Percentiles rank a stretch among this genome's conserved stretches.
phyloP scores from a whole-genome alignment of 371 early-diverging fungal species.

The Syncephalastrum racemosum region DNA sequence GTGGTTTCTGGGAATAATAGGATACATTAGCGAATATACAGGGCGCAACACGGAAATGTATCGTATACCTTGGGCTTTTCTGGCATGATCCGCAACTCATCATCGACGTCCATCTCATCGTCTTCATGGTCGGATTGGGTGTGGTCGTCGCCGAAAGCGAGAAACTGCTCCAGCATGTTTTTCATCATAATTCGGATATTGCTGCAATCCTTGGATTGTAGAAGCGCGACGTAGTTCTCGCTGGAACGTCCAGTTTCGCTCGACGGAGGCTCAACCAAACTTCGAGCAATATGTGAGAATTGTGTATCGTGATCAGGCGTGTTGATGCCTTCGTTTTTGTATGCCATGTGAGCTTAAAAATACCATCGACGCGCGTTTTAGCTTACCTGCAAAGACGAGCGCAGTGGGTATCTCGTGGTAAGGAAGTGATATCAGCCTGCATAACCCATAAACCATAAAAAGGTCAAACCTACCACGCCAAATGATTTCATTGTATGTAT shows the following conservation, averaged over 20 bases:
- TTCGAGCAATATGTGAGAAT: slow-evolving; percentile 48
- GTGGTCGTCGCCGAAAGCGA: slow-evolving; percentile 22
- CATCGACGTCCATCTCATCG: slow-evolving; percentile 17
- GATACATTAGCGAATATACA: neutral
- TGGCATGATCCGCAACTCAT: neutral
- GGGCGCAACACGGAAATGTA: neutral
- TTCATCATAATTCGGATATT: slow-evolving; percentile 57
- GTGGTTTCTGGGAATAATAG: no score
- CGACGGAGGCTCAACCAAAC: slow-evolving; percentile 34
- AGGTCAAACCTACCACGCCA: no score
- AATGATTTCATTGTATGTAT: neutral
- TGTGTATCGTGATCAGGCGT: slow-evolving; percentile 46
- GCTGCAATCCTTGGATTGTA: slow-evolving; percentile 67
- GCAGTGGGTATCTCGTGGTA: slow-evolving; percentile 69
- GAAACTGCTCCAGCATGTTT: slow-evolving; percentile 62
- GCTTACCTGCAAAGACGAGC: slow-evolving; percentile 62
- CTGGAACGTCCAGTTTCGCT: slow-evolving; percentile 2
- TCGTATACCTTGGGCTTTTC: neutral
- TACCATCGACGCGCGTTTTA: neutral
- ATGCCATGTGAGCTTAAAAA: neutral
- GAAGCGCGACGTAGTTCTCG: slow-evolving; percentile 54
- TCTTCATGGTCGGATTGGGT: slow-evolving; percentile 25
- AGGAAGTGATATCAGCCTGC: slow-evolving; percentile 33
- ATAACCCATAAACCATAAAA: no score
- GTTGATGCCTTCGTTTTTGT: slow-evolving; percentile 29